phyloP scores from a whole-genome alignment of 495 filamentous ascomycete species.

The Pseudotulostoma volvatum region DNA sequence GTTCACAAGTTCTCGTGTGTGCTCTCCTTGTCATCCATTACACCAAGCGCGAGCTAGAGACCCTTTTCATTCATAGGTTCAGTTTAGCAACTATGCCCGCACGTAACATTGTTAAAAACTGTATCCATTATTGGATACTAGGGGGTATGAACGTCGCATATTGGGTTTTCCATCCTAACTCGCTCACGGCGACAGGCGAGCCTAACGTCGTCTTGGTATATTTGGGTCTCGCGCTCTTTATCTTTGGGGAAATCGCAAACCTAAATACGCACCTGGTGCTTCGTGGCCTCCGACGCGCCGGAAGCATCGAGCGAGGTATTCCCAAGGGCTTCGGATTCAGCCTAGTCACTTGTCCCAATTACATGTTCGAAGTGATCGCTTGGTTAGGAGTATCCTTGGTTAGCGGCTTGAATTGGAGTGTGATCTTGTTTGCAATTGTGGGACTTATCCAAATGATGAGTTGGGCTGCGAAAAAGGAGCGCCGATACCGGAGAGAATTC shows the following conservation, averaged over 20 bases:
- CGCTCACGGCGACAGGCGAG: conserved; percentile 32
- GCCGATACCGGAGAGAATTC: conserved; percentile 74
- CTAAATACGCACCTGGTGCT: conserved; percentile 62
- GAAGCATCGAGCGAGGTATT: conserved; percentile 73
- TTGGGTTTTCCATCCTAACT: conserved; percentile 65
- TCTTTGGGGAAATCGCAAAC: conserved; percentile 64
- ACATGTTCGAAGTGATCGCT: conserved; percentile 76
- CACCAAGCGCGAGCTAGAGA: conserved; percentile 89
- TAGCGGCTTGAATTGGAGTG: conserved; percentile 57
- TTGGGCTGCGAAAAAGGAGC: conserved; percentile 91
- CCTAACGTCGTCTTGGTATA: conserved; percentile 37
- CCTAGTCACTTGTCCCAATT: conserved; percentile 89
- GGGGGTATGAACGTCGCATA: conserved; percentile 69
- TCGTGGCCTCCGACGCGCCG: conserved; percentile 55
- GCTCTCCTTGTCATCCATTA: conserved; percentile 65
- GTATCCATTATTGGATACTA: conserved; percentile 74
- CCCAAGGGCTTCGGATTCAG: conserved; percentile 74
- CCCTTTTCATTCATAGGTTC: conserved; percentile 89
- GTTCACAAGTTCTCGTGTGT: conserved; percentile 54
- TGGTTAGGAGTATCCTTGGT: conserved; percentile 68
- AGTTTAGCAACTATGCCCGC: conserved; percentile 83
- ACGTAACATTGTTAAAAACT: conserved; percentile 80
- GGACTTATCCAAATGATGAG: conserved; percentile 58
- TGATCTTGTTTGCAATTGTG: conserved; percentile 51
- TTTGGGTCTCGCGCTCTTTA: conserved; percentile 49